phyloP scores from a whole-genome alignment of 768 basidiomycete species.

The Cantharellus anzutake region DNA sequence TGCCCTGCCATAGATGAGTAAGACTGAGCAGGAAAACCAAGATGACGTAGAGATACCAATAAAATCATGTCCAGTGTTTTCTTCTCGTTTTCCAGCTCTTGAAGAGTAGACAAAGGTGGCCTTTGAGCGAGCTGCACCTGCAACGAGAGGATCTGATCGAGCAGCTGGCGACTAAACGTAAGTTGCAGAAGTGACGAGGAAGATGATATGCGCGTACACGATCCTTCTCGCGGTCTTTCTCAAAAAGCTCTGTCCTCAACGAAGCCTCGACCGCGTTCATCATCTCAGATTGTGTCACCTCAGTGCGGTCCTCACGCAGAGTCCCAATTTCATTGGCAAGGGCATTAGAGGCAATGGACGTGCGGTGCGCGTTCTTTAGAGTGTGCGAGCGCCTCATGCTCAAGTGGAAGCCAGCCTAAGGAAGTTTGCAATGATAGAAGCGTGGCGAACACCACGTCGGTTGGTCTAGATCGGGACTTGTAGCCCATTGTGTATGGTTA shows the following conservation, averaged over 20 bases:
- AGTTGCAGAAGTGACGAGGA: background rate
- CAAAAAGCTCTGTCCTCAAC: background rate
- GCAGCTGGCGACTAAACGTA: background rate
- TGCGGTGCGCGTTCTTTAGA: too few relatives aligned
- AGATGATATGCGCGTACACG: background rate
- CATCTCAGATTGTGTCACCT: too few relatives aligned
- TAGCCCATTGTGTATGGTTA: too few relatives aligned
- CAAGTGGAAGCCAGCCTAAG: too few relatives aligned
- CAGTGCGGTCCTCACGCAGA: too few relatives aligned
- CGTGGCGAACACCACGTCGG: too few relatives aligned
- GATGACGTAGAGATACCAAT: background rate
- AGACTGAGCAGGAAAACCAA: background rate
- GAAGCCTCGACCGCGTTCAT: background rate
- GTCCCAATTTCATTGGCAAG: too few relatives aligned
- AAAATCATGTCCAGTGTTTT: background rate
- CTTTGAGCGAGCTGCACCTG: constrained; percentile 1
- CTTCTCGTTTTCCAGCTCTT: constrained; percentile 1
- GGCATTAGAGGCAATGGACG: too few relatives aligned
- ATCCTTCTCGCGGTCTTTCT: background rate
- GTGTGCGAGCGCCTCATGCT: too few relatives aligned
- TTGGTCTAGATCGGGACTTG: too few relatives aligned
- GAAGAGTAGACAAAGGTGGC: background rate
- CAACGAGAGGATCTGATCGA: background rate
- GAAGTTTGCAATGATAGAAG: too few relatives aligned
- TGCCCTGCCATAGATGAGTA: constrained; percentile 28